A percentile compares a stretch with the other conserved stretches of the same genome.
phyloP scores from a whole-genome alignment of 2,329 filamentous ascomycete species.

The Orbilia brochopaga region DNA sequence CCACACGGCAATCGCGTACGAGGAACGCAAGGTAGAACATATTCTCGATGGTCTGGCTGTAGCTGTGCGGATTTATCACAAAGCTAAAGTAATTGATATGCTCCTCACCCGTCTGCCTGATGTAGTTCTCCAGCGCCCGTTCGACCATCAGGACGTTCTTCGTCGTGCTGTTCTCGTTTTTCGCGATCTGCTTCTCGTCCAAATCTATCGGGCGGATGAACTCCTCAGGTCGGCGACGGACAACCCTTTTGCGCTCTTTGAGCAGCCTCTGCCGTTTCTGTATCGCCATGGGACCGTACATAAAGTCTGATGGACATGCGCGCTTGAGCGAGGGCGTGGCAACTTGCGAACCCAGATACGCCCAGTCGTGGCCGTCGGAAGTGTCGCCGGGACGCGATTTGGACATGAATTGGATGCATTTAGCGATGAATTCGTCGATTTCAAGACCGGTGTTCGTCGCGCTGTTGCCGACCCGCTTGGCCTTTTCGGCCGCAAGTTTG shows the following conservation, averaged over 20 bases:
- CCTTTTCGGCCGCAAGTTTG: constrained; percentile 42
- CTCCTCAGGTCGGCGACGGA: constrained; percentile 71
- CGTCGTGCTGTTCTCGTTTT: constrained; percentile 79
- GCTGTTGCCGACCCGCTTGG: constrained; percentile 35
- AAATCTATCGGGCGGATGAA: constrained; percentile 81
- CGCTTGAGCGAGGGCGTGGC: constrained; percentile 56
- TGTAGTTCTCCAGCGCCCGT: constrained; percentile 61
- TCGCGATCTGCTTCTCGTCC: constrained; percentile 73
- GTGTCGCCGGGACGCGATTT: constrained; percentile 78
- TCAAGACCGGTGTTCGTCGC: constrained; percentile 51
- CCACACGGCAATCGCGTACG: constrained; percentile 81
- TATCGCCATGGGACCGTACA: constrained; percentile 85
- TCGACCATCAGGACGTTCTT: constrained; percentile 65
- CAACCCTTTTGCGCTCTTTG: constrained; percentile 72
- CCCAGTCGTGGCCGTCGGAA: constrained; percentile 76
- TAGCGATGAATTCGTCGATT: constrained; percentile 52
- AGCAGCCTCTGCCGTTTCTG: constrained; percentile 80
- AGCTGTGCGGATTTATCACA: constrained; percentile 85
- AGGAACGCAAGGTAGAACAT: constrained; percentile 96
- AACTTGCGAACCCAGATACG: constrained; percentile 70
- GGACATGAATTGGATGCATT: constrained; percentile 69
- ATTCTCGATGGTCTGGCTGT: constrained; percentile 94
- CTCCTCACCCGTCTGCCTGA: constrained; percentile 60
- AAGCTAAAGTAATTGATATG: constrained; percentile 80
- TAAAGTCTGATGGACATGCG: constrained; percentile 79